phyloP scores from a whole-genome alignment of 495 filamentous ascomycete species.

The Recurvomyces mirabilis region DNA sequence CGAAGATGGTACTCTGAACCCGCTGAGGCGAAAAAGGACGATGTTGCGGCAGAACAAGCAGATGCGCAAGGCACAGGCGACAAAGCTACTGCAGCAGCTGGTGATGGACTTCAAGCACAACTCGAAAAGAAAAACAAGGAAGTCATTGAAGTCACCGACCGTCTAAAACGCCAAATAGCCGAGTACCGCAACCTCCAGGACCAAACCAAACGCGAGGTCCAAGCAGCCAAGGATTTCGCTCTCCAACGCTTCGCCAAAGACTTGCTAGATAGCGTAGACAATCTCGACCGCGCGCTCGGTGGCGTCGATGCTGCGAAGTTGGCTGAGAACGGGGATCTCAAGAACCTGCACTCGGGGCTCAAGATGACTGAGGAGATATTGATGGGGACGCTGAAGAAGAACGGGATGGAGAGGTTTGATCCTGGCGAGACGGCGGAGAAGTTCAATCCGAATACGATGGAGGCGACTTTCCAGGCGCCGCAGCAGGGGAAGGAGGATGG shows the following conservation, averaged over 20 bases:
- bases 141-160: slow-evolving; percentile 80
- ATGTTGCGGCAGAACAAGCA: neutral
- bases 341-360: slow-evolving; percentile 73
- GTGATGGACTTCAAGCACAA: slow-evolving; percentile 45
- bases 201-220: slow-evolving; percentile 81
- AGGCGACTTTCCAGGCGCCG: slow-evolving; percentile 88
- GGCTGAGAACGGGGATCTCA: slow-evolving; percentile 49
- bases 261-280: slow-evolving; percentile 87
- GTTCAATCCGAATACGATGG: slow-evolving; percentile 93
- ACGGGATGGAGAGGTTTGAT: slow-evolving; percentile 85
- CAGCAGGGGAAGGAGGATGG: slow-evolving; percentile 77
- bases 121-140: slow-evolving; percentile 78
- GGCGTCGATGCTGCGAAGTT: slow-evolving; percentile 69
- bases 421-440: slow-evolving; percentile 49
- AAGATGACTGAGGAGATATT: slow-evolving; percentile 90
- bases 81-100: slow-evolving; percentile 6
- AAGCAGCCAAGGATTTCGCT: slow-evolving; percentile 77
- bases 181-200: slow-evolving; percentile 97
- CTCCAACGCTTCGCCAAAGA: slow-evolving; percentile 91
- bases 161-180: slow-evolving; percentile 81
- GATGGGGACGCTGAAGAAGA: slow-evolving; percentile 80
- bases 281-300: slow-evolving; percentile 80
- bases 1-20: slow-evolving; percentile 18
- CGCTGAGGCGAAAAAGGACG: slow-evolving; percentile 10
- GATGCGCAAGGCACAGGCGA: slow-evolving; percentile 10